These are phyloP conservation scores for Abelmoschus esculentus DNA, from an alignment of 345 rosid genomes.

Conservation along the genomic window DNA sequence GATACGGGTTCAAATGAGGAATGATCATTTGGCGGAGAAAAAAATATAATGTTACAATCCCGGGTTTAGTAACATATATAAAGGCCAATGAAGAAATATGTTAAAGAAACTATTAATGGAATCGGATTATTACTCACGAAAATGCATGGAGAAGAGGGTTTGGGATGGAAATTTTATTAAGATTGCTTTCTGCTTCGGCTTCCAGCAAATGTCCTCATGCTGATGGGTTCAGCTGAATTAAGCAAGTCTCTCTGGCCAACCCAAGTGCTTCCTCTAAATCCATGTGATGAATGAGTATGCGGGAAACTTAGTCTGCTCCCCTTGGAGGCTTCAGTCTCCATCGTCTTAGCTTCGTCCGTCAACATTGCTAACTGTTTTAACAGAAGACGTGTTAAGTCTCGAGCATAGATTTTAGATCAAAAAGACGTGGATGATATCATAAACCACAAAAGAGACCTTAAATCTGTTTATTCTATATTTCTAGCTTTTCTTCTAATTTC, in stretches of 20 bases:
- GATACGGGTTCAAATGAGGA: background rate
- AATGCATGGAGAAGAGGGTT: background rate
- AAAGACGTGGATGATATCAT: background rate
- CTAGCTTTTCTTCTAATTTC: no score
- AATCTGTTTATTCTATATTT: no score
- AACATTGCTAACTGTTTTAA: conserved; percentile 51
- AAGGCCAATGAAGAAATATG: background rate
- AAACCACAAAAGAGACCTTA: background rate
- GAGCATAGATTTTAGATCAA: background rate
- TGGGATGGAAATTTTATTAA: conserved; percentile 7
- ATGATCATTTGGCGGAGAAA: background rate
- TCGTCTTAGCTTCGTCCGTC: conserved; percentile 48
- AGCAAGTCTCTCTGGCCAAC: conserved; percentile 30
- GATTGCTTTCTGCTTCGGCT: conserved; percentile 52
- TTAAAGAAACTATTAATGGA: background rate
- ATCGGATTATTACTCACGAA: conserved; percentile 22
- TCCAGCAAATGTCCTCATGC: conserved; percentile 27
- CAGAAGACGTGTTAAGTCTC: background rate
- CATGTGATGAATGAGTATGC: conserved; percentile 24
- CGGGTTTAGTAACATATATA: background rate
- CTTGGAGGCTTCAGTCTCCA: conserved; percentile 47
- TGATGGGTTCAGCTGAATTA: conserved; percentile 26
- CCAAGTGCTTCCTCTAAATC: conserved; percentile 21
- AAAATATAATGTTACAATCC: background rate
- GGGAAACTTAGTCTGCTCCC: conserved; percentile 31